Percentiles rank a stretch among this genome's conserved stretches.
These are phyloP conservation scores for Aphanomyces euteiches DNA, from an alignment of 352 stramenopile species.

Conservation along the genomic window DNA sequence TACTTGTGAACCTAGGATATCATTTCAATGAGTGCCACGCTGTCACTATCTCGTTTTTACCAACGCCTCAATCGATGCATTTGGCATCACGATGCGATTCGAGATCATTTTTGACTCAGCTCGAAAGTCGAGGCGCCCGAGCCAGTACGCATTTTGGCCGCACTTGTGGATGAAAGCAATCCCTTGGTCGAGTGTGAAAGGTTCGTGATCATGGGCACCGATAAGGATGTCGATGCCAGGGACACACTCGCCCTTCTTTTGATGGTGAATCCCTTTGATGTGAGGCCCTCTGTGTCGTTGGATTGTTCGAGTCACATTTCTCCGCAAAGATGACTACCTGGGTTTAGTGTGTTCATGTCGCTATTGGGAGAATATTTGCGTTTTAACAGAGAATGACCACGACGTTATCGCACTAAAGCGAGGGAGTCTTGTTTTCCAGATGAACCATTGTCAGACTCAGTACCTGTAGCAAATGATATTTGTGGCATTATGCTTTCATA, in stretches of 20 bases:
- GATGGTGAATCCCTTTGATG: no score
- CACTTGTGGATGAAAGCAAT: slow-evolving; percentile 88
- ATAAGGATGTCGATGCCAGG: slow-evolving; percentile 82
- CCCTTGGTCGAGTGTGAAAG: slow-evolving; percentile 74
- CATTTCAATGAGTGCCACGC: not conserved
- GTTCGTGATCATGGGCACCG: slow-evolving; percentile 90
- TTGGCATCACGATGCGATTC: slow-evolving; percentile 52
- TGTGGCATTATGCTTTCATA: no score
- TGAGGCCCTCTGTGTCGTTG: no score
- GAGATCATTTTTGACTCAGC: slow-evolving; percentile 83
- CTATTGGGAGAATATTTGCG: no score
- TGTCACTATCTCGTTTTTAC: slow-evolving; percentile 11
- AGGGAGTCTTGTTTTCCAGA: no score
- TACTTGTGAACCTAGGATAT: slow-evolving; percentile 48
- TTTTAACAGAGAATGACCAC: no score
- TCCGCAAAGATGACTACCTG: no score
- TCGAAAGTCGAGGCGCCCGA: slow-evolving; percentile 73
- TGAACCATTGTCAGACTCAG: no score
- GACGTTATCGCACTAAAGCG: no score
- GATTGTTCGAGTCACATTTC: no score
- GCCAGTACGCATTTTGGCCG: slow-evolving; percentile 83
- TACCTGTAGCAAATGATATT: no score
- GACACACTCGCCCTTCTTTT: slow-evolving; percentile 39
- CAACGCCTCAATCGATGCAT: slow-evolving; percentile 61
- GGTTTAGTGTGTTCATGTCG: no score